Base-by-base conservation (phyloP, 2,329 filamentous ascomycete genomes). In the Aspergillus sclerotialis region DNA sequence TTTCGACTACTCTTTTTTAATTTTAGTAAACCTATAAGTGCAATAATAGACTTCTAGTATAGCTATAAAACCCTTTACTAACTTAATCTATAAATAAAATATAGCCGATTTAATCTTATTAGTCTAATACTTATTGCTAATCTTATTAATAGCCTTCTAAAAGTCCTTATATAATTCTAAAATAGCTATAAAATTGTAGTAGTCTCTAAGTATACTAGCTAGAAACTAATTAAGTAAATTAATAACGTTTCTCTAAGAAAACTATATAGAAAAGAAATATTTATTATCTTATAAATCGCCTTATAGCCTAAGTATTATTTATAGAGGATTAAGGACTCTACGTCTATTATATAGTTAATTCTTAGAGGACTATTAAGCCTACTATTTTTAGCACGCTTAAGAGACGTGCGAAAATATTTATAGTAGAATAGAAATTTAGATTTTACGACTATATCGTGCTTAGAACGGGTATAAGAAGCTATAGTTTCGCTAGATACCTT, bases 321-420 rank as follows among this genome's bases (percentile, higher is more conserved):
- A 33, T n/a, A 33, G 11, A 33, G 10, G 17, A 32, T 18, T 23
- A 32, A 23, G 2, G 11, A 13, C 11, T 8, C 10, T 11, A 10
- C 27, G 27, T 33, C 21, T 24, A 16, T 16, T 5, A 8, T 33
- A 17, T 26, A 33, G n/a, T n/a, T n/a, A n/a, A n/a, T n/a, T n/a
- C n/a, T 14, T 5, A 26, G 14, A 26, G 12, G 16, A 33, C 24
- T 26, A 14, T 2, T 27, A 33, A 17, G 17, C 13, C 7, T 26
- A 33, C 15, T 33, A 33, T 26, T 33, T 27, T 33, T 25, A 27
- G 16, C n/a, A n/a, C n/a, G n/a, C n/a, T n/a, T n/a, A n/a, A n/a
- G n/a, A n/a, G n/a, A n/a, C n/a, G n/a, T n/a, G n/a, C n/a, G n/a
- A n/a, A n/a, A 27, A 27, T 14, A 25, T 26, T 3, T 17, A 33